Conservation (phyloP, 176 grass and related monocot genomes). For the Triticum urartu region DNA sequence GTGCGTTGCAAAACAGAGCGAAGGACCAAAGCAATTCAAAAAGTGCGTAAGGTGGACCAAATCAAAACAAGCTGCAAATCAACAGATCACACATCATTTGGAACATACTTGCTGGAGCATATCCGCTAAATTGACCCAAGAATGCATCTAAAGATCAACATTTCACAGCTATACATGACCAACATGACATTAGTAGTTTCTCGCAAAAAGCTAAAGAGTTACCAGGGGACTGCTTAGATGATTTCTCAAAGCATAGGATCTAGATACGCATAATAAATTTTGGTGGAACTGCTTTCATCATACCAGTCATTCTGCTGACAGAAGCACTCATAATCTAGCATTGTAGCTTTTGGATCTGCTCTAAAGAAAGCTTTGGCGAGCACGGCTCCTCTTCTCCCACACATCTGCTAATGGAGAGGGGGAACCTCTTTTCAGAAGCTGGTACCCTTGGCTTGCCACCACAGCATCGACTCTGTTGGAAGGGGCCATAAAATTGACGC, state of each 20-base stretch:
- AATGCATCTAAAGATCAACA: conserved; percentile 2
- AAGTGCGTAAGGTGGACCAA: background rate
- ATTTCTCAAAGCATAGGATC: background rate
- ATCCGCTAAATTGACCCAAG: background rate
- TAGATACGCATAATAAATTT: background rate
- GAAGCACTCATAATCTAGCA: background rate
- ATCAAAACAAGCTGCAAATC: background rate
- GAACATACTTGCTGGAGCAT: background rate
- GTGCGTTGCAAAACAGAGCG: background rate
- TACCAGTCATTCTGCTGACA: background rate
- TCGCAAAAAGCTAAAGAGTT: background rate
- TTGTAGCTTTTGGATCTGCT: background rate
- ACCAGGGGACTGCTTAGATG: background rate
- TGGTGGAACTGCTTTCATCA: background rate
- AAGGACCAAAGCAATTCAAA: background rate
- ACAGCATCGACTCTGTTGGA: conserved; percentile 24
- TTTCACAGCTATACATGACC: background rate
- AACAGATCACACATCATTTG: background rate
- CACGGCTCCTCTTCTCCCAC: conserved; percentile 5
- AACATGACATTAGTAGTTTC: conserved; percentile 1
- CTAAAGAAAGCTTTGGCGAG: background rate
- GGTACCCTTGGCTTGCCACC: conserved; percentile 14
- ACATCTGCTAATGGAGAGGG: conserved; percentile 20
- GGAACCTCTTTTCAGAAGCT: background rate
- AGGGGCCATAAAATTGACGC: conserved; percentile 8